A percentile compares a stretch with the other conserved stretches of the same genome.
Conservation (phyloP, 306 rosid genomes). For the Pterocarpus macrocarpus region DNA sequence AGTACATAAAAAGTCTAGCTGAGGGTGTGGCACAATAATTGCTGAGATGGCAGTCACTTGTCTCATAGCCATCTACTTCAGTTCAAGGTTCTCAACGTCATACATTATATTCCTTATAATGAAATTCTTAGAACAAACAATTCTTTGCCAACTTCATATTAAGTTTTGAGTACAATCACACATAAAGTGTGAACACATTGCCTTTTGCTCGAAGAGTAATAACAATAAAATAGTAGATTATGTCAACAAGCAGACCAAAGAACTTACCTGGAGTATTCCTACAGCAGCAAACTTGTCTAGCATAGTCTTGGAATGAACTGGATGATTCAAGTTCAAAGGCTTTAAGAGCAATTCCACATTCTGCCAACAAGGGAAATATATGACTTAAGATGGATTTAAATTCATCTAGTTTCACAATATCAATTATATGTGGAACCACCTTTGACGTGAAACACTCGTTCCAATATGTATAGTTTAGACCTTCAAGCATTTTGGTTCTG, state of each 20-base stretch:
- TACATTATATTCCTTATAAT: slow-evolving; percentile 10
- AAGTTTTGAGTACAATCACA: slow-evolving; percentile 9
- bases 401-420: slow-evolving; percentile 24
- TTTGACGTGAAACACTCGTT: slow-evolving; percentile 85
- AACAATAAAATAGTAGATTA: slow-evolving; percentile 11
- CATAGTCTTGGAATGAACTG: slow-evolving; percentile 64
- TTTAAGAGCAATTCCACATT: slow-evolving; percentile 69
- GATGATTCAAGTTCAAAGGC: slow-evolving; percentile 63
- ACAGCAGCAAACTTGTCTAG: slow-evolving; percentile 93
- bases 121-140: slow-evolving; percentile 6
- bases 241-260: slow-evolving; percentile 30
- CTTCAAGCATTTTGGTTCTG: slow-evolving; percentile 64
- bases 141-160: slow-evolving; percentile 11
- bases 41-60: slow-evolving; percentile 8
- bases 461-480: slow-evolving; percentile 76
- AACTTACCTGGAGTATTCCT: slow-evolving; percentile 86
- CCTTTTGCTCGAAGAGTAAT: slow-evolving; percentile 26
- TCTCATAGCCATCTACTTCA: slow-evolving; percentile 11
- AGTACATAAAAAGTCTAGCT: not conserved
- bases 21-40: slow-evolving; percentile 27
- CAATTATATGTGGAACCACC: slow-evolving; percentile 52
- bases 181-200: slow-evolving; percentile 22
- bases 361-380: slow-evolving; percentile 48
- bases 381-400: not conserved
- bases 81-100: slow-evolving; percentile 25